These are phyloP conservation scores for Rhipidocladum racemiflorum DNA, from an alignment of 176 grass and related monocot genomes.

Conservation along the genomic window DNA sequence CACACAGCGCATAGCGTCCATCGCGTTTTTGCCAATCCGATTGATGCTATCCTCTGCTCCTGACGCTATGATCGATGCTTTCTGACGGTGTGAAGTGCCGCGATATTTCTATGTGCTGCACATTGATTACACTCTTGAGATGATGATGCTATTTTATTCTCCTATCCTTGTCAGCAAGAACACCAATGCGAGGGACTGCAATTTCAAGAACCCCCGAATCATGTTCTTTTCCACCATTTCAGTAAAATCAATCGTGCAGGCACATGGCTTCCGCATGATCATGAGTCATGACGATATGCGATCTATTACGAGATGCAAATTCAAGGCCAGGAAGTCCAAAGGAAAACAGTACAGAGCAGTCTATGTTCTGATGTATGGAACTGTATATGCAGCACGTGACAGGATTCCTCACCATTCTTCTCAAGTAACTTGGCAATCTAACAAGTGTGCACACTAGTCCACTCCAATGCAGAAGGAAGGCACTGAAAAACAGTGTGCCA, in stretches of 20 bases:
- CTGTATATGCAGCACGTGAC: not conserved
- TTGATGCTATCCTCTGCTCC: not conserved
- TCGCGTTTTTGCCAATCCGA: conserved; percentile 11
- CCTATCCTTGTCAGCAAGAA: conserved; percentile 1
- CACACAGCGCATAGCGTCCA: conserved; percentile 35
- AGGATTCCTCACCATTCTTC: not conserved
- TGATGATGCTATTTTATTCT: conserved; percentile 42
- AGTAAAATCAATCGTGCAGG: conserved; percentile 4
- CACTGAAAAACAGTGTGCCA: conserved; percentile 13
- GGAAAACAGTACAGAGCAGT: not conserved
- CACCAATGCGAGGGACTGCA: not conserved
- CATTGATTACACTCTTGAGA: conserved; percentile 36
- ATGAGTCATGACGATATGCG: no score
- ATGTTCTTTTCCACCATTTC: conserved; percentile 48
- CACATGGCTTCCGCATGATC: conserved; percentile 24
- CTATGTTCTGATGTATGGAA: not conserved
- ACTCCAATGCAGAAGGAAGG: conserved; percentile 2
- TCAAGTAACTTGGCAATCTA: not conserved
- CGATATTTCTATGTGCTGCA: conserved; percentile 18
- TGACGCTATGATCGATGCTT: conserved; percentile 9
- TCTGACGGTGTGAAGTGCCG: not conserved
- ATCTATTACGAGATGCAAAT: not conserved
- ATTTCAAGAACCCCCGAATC: conserved; percentile 35
- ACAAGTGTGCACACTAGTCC: not conserved
- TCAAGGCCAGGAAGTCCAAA: not conserved